These are phyloP conservation scores for Pugionium dolabratum DNA, from an alignment of 345 rosid species.

Conservation along the genomic window DNA sequence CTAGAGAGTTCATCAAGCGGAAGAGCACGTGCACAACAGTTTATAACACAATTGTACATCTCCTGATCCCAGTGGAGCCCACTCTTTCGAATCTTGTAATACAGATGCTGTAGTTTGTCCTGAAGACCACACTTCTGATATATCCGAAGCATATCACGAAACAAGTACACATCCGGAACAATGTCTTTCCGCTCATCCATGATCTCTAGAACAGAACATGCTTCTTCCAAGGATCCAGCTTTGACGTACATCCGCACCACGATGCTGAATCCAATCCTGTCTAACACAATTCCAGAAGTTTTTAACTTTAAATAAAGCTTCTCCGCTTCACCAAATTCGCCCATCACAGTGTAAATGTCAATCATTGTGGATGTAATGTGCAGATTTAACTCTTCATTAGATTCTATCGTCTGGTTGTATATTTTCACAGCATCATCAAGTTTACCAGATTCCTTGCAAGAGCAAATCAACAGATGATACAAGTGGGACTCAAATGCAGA, in stretches of 20 bases:
- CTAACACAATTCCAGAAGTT: constrained; percentile 63
- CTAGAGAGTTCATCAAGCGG: constrained; percentile 73
- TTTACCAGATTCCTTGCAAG: constrained; percentile 73
- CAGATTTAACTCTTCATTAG: constrained; percentile 54
- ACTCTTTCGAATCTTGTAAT: constrained; percentile 60
- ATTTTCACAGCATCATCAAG: constrained; percentile 65
- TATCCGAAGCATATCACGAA: constrained; percentile 80
- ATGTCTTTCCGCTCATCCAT: constrained; percentile 67
- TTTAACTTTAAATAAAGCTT: constrained; percentile 62
- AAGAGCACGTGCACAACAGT: constrained; percentile 85
- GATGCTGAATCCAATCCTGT: constrained; percentile 70
- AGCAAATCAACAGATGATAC: constrained; percentile 84
- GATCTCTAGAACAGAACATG: constrained; percentile 64
- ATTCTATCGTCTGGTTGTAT: constrained; percentile 49
- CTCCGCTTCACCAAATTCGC: constrained; percentile 61
- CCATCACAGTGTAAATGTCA: constrained; percentile 59
- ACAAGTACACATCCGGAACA: constrained; percentile 71
- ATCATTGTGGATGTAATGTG: constrained; percentile 82
- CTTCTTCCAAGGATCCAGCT: constrained; percentile 72
- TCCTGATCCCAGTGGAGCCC: constrained; percentile 84
- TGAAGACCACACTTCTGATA: constrained; percentile 67
- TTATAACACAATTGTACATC: constrained; percentile 76
- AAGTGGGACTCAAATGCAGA: constrained; percentile 70
- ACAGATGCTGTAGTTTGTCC: constrained; percentile 55
- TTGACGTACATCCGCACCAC: constrained; percentile 81